Conservation (phyloP, 768 basidiomycete species). For the Amanita polypyramis region DNA sequence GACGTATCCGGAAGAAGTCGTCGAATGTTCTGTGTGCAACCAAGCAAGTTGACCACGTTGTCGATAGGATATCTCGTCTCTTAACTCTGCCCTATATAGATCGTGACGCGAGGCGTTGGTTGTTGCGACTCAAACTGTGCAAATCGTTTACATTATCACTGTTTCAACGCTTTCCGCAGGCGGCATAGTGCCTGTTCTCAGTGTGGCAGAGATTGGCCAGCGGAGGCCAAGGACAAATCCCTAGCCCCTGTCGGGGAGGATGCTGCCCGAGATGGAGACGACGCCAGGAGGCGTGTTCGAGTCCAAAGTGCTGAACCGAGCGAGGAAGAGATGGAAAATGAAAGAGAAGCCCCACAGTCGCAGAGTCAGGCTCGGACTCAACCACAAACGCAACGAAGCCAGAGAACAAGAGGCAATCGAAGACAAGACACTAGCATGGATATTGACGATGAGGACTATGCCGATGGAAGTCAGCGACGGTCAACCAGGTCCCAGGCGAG, state of each 20-base stretch:
- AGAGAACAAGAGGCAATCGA: constrained; percentile 2
- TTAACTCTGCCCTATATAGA: constrained; percentile 24
- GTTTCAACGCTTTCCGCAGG: constrained; percentile 43
- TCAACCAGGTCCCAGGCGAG: constrained; percentile 14
- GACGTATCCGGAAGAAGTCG: constrained; percentile 58
- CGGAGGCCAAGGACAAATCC: constrained; percentile 29
- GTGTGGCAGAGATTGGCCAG: constrained; percentile 53
- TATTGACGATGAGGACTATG: constrained; percentile 29
- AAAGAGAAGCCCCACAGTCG: constrained; percentile 21
- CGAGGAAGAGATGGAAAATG: constrained; percentile 36
- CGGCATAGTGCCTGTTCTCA: constrained; percentile 39
- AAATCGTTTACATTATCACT: constrained; percentile 52
- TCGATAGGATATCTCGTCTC: not conserved
- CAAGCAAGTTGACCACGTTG: constrained; percentile 33
- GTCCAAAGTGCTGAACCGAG: constrained; percentile 19
- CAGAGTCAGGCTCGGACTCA: constrained; percentile 14
- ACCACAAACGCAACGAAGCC: not conserved
- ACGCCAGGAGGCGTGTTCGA: constrained; percentile 25
- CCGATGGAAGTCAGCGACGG: constrained; percentile 15
- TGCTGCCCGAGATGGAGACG: constrained; percentile 54
- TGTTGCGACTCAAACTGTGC: constrained; percentile 57
- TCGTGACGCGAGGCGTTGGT: constrained; percentile 56
- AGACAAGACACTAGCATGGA: constrained; percentile 27
- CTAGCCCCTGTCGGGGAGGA: constrained; percentile 58
- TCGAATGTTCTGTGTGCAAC: constrained; percentile 66